phyloP scores from a whole-genome alignment of 805 yeast genomes.

The Teunomyces aglyptinius region DNA sequence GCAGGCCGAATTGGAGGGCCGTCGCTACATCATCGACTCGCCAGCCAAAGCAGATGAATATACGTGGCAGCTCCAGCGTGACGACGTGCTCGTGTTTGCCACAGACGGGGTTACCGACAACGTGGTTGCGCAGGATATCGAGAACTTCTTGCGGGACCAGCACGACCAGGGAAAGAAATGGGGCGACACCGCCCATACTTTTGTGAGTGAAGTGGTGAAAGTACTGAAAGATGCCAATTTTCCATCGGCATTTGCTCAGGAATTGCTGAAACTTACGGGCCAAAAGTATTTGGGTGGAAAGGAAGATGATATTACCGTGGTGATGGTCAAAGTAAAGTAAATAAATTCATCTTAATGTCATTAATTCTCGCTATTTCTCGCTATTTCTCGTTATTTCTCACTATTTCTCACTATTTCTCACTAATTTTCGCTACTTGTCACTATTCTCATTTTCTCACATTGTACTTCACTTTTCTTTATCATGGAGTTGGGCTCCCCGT shows the following conservation, averaged over 20 bases:
- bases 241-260: constrained; percentile 86
- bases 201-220: constrained; percentile 65
- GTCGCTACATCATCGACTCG: constrained; percentile 65
- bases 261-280: constrained; percentile 61
- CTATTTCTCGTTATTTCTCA: too few relatives aligned
- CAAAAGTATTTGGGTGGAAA: constrained; percentile 85
- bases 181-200: constrained; percentile 46
- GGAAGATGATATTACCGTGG: constrained; percentile 90
- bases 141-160: constrained; percentile 59
- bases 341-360: too few relatives aligned
- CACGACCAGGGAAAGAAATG: constrained; percentile 26
- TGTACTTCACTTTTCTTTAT: not conserved
- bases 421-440: not conserved
- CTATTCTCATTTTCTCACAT: not conserved
- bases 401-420: not conserved
- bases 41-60: constrained; percentile 71
- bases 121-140: constrained; percentile 69
- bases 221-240: constrained; percentile 70
- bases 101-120: constrained; percentile 96
- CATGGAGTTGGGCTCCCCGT: constrained; percentile 24
- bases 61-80: constrained; percentile 59
- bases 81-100: constrained; percentile 80
- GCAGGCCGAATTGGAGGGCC: constrained; percentile 53
- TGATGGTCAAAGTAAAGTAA: constrained; percentile 60
- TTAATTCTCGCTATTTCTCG: not conserved